Evolutionary conservation across 495 filamentous ascomycete species (phyloP), one percentile per base, ranked within the genome.

Genomic region (Tuber indicum): DNA sequence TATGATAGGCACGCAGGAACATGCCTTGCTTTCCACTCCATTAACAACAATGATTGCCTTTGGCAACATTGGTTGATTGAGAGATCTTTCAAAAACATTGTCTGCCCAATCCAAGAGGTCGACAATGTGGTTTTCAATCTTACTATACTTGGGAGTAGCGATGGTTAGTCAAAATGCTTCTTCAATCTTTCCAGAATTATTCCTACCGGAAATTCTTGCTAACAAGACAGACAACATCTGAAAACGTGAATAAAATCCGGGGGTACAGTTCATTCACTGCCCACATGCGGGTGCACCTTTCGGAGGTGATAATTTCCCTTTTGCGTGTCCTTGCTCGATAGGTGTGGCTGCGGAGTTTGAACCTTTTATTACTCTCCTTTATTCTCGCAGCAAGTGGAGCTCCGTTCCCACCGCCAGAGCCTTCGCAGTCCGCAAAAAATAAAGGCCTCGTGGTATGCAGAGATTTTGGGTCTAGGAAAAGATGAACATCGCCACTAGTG

Each of bases 401-500:
- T 14, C 76, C 74, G 26, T 76, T 80, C 3, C 81, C 81, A 21
- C 81, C 81, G 39, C 76, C 75, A 41, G 81, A 19, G 6, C 81
- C 81, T 75, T 83, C 81, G 32, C 81, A 83, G 43, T 83, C 81
- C 5, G 81, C 81, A 75, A 78, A 83, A 45, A 81, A 82, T 49
- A 83, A 74, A 9, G 81, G 81, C 26, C 81, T 66, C 19, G 81
- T 72, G 21, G 83, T 81, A 17, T 82, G 79, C 47, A 86, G 85
- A 0, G 87, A 89, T 26, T 84, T 83, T 0, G 89, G 89, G 81
- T 92, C 90, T 0, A 86, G 82, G 74, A 91, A 92, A 19, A 91
- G 84, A 83, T 92, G 90, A 39, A 91, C 90, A 79, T 90, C 88
- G 17, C 85, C 89, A 8, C 89, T 90, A 8, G 89, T 91, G 0